Evolutionary conservation across 139 green algal species (phyloP).

Genomic region (Auxenochlorella pyrenoidosa): DNA sequence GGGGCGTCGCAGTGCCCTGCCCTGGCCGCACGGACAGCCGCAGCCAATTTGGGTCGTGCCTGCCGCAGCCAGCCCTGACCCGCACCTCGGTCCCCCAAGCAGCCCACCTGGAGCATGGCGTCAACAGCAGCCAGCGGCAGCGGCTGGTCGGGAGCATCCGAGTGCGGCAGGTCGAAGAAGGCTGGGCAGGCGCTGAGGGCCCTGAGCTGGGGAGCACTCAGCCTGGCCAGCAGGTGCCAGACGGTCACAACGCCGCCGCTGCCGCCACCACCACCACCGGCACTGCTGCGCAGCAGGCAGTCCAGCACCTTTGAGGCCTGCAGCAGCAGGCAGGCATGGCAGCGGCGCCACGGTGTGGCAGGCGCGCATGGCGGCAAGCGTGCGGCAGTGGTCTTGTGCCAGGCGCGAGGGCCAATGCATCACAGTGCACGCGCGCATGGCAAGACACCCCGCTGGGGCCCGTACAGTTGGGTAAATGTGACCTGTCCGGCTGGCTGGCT

Average conservation of each 20-base stretch:
- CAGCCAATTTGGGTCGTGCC: neutral
- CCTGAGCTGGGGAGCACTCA: slow-evolving; percentile 5
- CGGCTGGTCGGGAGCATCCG: neutral
- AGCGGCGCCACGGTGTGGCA: neutral
- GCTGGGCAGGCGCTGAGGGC: neutral
- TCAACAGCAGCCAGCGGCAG: neutral
- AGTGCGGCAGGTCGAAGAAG: slow-evolving; percentile 25
- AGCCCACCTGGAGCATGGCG: slow-evolving; percentile 1
- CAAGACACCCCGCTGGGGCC: too few relatives aligned
- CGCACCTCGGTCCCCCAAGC: too few relatives aligned
- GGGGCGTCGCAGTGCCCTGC: neutral
- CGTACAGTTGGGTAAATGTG: too few relatives aligned
- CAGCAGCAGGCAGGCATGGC: neutral
- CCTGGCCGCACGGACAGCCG: neutral
- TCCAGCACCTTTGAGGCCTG: neutral
- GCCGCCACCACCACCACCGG: neutral
- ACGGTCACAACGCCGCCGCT: neutral
- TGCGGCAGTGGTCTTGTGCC: too few relatives aligned
- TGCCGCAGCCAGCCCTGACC: neutral
- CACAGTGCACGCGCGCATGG: too few relatives aligned
- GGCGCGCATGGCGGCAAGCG: neutral
- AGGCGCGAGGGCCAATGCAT: too few relatives aligned
- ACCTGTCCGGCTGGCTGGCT: too few relatives aligned
- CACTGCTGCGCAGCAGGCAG: neutral
- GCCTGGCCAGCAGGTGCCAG: slow-evolving; percentile 18